These are phyloP conservation scores for Abelmoschus esculentus DNA, from an alignment of 345 rosid genomes.

Conservation along the genomic window DNA sequence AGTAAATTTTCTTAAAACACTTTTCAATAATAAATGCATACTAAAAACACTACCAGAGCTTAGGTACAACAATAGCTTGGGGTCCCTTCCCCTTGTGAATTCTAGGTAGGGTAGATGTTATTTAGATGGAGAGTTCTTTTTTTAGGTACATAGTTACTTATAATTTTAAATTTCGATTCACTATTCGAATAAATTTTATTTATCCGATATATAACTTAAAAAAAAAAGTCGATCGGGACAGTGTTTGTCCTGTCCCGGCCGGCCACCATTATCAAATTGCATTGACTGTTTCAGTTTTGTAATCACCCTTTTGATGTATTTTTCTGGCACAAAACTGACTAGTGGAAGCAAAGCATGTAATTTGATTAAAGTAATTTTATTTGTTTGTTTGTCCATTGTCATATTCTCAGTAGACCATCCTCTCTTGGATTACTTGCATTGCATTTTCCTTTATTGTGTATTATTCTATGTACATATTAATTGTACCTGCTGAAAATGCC, in stretches of 20 bases:
- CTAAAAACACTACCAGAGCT: neutral
- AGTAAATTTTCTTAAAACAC: no score
- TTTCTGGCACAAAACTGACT: neutral
- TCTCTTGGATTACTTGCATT: neutral
- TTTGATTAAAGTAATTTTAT: no score
- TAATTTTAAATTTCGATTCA: neutral
- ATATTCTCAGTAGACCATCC: neutral
- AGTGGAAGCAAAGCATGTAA: neutral
- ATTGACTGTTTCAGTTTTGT: neutral
- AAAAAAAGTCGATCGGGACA: neutral
- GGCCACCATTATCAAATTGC: neutral
- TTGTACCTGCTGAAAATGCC: no score
- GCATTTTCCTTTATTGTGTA: neutral
- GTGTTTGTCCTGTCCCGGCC: neutral
- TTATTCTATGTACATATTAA: neutral
- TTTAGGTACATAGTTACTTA: neutral
- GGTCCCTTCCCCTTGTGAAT: neutral
- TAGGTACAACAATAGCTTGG: neutral
- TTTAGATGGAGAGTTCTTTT: neutral
- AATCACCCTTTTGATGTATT: neutral
- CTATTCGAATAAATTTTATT: neutral
- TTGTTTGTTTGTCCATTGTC: neutral
- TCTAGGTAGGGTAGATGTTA: neutral
- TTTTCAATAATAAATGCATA: no score
- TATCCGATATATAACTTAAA: neutral